These are phyloP conservation scores for Phytophthora ohioensis DNA, from an alignment of 352 stramenopile species.

Conservation along the genomic window DNA sequence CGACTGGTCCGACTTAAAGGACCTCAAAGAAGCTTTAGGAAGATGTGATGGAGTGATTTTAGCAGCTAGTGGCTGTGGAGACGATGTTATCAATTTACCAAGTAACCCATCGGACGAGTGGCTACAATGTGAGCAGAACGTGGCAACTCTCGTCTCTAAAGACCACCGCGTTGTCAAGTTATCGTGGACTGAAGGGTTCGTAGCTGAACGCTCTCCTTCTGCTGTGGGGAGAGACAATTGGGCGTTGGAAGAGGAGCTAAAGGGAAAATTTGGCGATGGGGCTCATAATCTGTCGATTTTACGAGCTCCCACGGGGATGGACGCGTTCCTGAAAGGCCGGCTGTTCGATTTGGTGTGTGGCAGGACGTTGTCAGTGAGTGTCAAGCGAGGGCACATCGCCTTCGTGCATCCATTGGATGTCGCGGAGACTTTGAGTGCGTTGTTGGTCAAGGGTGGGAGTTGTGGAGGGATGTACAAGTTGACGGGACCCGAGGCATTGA, in stretches of 20 bases:
- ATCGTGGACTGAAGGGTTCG: constrained; percentile 57
- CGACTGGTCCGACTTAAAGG: constrained; percentile 51
- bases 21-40: constrained; percentile 53
- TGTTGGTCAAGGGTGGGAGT: constrained; percentile 15
- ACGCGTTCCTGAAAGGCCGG: constrained; percentile 60
- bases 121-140: constrained; percentile 36
- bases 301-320: constrained; percentile 61
- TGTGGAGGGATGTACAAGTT: constrained; percentile 37
- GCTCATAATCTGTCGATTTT: constrained; percentile 43
- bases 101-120: constrained; percentile 29
- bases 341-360: constrained; percentile 69
- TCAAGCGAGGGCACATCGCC: constrained; percentile 63
- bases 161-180: constrained; percentile 59
- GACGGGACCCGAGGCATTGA: constrained; percentile 67
- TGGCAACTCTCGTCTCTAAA: constrained; percentile 31
- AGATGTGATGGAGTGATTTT: constrained; percentile 59
- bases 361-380: constrained; percentile 68
- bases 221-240: constrained; percentile 52
- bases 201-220: constrained; percentile 44
- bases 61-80: constrained; percentile 32
- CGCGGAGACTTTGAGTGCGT: constrained; percentile 48
- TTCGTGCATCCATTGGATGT: constrained; percentile 74
- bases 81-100: constrained; percentile 32
- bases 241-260: constrained; percentile 54
- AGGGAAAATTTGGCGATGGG: constrained; percentile 13